Base-by-base conservation (phyloP, 257 asterid species). In the Hygrophila difformis region DNA sequence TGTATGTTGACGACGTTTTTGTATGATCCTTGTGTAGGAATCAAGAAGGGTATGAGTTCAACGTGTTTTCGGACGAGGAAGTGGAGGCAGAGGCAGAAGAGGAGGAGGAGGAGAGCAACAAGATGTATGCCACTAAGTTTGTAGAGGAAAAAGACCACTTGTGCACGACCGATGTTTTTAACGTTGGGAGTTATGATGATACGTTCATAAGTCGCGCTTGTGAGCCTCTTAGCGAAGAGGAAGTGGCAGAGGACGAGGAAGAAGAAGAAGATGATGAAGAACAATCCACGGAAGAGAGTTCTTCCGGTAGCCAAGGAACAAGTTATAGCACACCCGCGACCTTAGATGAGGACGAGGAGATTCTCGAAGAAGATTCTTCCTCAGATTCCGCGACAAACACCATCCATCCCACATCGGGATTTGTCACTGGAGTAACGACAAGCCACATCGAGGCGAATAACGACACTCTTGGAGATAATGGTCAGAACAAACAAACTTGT, bases 51-150 rank as follows among this genome's bases (percentile, higher is more conserved):
- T 74, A 61, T 26, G 93, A 71, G 2, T 72, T 66, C 55, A 55
- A 63, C 1, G 49, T 23, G 15, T 77, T 68, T 50, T 78, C 87
- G 0, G 91, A 83, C 1, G 87, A 87, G 46, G 89, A 76, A 58
- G 16, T 47, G 29, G 70, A 53, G 2, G 76, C 59, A 24, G 74
- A 65, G 12, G 63, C 61, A 38, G 75, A 70, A n/a, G 66, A 62
- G 9, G 44, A 44, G 31, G 31, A 26, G 31, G 31, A 26, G 31
- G 8, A 26, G 0, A 1, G 31, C 7, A n/a, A n/a, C n/a, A n/a
- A n/a, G n/a, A n/a, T n/a, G n/a, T n/a, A n/a, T n/a, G n/a, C n/a
- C n/a, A n/a, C 43, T 12, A 54, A 60, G 53, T 20, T 65, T 14
- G 11, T 44, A 54, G 76, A 56, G 15, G 56, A 38, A 12, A 35